Percentiles rank a stretch among this genome's conserved stretches.
Conservation (phyloP, 495 filamentous ascomycete genomes). For the Aspergillus conjunctus region DNA sequence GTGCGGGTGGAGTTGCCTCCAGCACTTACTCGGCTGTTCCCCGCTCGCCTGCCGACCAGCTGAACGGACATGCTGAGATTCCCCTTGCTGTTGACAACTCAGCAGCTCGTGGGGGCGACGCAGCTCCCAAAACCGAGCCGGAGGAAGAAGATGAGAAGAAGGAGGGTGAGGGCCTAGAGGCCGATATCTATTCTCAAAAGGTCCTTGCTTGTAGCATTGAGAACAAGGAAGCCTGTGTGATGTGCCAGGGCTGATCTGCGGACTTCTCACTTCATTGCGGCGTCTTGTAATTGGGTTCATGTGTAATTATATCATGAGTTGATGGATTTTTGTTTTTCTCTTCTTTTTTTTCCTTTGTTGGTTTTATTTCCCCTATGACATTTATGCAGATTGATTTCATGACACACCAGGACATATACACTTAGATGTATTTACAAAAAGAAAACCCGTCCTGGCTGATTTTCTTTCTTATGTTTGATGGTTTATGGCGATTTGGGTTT, state of each 20-base stretch:
- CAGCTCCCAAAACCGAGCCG: conserved; percentile 25
- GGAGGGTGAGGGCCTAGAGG: conserved; percentile 67
- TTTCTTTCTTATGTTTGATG: conserved; percentile 16
- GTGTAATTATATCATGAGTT: conserved; percentile 48
- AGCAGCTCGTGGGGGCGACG: conserved; percentile 66
- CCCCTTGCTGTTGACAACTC: conserved; percentile 62
- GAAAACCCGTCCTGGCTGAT: conserved; percentile 14
- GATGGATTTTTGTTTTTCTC: conserved; percentile 37
- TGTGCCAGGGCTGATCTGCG: conserved; percentile 76
- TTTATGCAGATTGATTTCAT: conserved; percentile 15
- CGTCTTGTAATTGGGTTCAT: conserved; percentile 23
- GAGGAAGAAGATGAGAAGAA: conserved; percentile 63
- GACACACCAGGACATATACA: conserved; percentile 9
- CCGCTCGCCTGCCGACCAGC: conserved; percentile 46
- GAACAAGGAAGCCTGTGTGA: conserved; percentile 84
- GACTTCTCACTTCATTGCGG: conserved; percentile 14
- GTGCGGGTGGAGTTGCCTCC: conserved; percentile 50
- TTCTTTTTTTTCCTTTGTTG: conserved; percentile 22
- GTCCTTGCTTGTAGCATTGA: conserved; percentile 92
- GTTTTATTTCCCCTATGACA: conserved; percentile 17
- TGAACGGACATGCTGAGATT: conserved; percentile 41
- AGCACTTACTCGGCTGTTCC: conserved; percentile 61
- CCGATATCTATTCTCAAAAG: conserved; percentile 90
- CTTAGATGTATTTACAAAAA: background rate
- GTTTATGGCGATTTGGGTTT: conserved; percentile 13